phyloP scores from a whole-genome alignment of 129 eudicot species.

The Centella asiatica region DNA sequence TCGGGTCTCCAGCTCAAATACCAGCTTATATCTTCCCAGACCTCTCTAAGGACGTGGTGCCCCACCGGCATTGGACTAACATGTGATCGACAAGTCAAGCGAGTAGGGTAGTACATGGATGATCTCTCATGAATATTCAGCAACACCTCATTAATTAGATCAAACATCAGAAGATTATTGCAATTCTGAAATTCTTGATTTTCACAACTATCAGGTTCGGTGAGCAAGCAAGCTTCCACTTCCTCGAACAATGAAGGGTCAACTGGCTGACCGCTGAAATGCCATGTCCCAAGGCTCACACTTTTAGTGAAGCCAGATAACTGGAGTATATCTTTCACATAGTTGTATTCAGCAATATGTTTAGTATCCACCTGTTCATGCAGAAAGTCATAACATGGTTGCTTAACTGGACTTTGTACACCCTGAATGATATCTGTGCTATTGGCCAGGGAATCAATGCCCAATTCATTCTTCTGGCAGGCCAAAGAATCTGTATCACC shows the following conservation, averaged over 20 bases:
- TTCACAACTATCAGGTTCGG: conserved; percentile 26
- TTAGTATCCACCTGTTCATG: conserved; percentile 21
- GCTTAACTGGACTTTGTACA: conserved; percentile 2
- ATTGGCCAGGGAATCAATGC: background rate
- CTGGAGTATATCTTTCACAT: conserved; percentile 50
- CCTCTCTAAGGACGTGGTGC: conserved; percentile 58
- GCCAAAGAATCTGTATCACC: conserved; percentile 8
- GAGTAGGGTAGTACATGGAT: conserved; percentile 46
- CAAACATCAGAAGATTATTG: conserved; percentile 60
- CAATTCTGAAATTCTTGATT: conserved; percentile 34
- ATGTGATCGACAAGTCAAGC: conserved; percentile 36
- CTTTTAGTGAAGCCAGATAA: conserved; percentile 48
- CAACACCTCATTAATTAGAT: conserved; percentile 62
- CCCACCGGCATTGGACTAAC: conserved; percentile 65
- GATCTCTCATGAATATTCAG: conserved; percentile 52
- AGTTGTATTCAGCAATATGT: conserved; percentile 43
- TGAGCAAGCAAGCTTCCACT: conserved; percentile 37
- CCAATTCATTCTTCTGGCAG: background rate
- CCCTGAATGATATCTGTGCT: background rate
- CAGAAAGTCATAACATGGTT: background rate
- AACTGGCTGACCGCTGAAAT: conserved; percentile 52
- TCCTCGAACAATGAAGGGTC: conserved; percentile 56
- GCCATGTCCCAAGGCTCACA: conserved; percentile 56
- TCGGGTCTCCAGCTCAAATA: conserved; percentile 46
- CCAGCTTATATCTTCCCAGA: conserved; percentile 53